A percentile compares a stretch with the other conserved stretches of the same genome.
Conservation (phyloP, 257 asterid genomes). For the Capsicum pubescens region DNA sequence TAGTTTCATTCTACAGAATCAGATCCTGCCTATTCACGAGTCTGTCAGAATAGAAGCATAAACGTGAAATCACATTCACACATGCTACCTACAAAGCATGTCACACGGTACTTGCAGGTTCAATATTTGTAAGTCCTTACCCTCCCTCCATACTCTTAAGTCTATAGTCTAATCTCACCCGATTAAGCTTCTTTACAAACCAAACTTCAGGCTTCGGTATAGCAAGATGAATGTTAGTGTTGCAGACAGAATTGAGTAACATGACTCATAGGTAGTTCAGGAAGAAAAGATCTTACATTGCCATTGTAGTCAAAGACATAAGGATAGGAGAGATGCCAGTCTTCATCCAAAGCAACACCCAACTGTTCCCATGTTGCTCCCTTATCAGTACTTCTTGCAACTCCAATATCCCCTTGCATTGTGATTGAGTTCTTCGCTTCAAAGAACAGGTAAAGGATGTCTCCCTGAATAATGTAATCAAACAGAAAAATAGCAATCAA, state of each 20-base stretch:
- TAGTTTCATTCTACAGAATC: neutral
- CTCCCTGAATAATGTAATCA: constrained; percentile 55
- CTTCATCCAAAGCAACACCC: constrained; percentile 93
- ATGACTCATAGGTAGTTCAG: neutral
- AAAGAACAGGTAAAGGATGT: constrained; percentile 70
- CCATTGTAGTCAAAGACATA: constrained; percentile 86
- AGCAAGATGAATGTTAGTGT: neutral
- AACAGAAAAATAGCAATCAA: neutral
- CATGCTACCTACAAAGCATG: neutral
- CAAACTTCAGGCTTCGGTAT: neutral
- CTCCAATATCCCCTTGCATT: constrained; percentile 97
- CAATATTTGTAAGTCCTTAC: neutral
- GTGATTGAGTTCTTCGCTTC: constrained; percentile 89
- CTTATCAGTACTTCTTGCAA: constrained; percentile 73
- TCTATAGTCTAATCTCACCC: neutral
- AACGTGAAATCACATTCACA: constrained; percentile 5
- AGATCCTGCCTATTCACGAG: constrained; percentile 3
- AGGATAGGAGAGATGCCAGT: constrained; percentile 99
- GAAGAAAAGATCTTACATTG: constrained; percentile 58
- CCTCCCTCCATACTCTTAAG: neutral
- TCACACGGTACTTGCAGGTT: neutral
- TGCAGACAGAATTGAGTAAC: neutral
- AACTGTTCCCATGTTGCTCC: constrained; percentile 95
- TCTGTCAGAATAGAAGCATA: neutral
- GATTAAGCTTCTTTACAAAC: neutral